Base-by-base conservation (phyloP, 2,329 filamentous ascomycete species). In the Aspergillus sp. region DNA sequence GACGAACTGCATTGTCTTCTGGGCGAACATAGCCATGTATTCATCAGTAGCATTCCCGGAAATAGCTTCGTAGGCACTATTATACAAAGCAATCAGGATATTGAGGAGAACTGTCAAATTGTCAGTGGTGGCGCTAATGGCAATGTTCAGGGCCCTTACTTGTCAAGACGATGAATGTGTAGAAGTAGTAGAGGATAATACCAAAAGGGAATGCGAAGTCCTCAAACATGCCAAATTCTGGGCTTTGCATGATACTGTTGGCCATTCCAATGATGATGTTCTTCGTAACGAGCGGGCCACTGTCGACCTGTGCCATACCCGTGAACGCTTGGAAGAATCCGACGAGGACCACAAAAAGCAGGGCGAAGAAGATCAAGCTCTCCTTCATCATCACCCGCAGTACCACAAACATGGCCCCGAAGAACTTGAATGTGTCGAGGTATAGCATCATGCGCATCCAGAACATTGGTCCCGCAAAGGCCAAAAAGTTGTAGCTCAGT, bases 341-440 rank as follows among this genome's bases (percentile, higher is more conserved):
- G 28, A 78, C 71, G 61, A 97, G 84, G 61, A 99, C 89, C 56
- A 98, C 89, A 54, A 91, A 81, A 9, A 99, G 84, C 19, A 99
- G 83, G 1, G 93, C 92, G 72, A 99, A 99, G 83, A 99, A 99
- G 66, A 98, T 98, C 69, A 97, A 83, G 0, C 91, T 96, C 77
- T 94, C 91, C 72, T 92, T 92, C 90, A 94, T 93, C 91, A 94
- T 93, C 55, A 93, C 91, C 76, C 98, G 96, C 49, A 99, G 83
- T 2, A 99, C 93, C 2, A 99, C 94, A 1, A 99, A 86, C 95
- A 99, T 99, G 54, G 94, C 93, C 25, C 95, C 95, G 71, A 99
- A 99, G 82, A 99, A 99, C 59, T 91, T 89, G 83, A 96, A 86
- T 0, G 91, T 92, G 77, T 99, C 95, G 19, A 99, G 86, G 74